A percentile compares a stretch with the other conserved stretches of the same genome.
Conservation (phyloP, 441 rosid species). For the Biscutella auriculata region DNA sequence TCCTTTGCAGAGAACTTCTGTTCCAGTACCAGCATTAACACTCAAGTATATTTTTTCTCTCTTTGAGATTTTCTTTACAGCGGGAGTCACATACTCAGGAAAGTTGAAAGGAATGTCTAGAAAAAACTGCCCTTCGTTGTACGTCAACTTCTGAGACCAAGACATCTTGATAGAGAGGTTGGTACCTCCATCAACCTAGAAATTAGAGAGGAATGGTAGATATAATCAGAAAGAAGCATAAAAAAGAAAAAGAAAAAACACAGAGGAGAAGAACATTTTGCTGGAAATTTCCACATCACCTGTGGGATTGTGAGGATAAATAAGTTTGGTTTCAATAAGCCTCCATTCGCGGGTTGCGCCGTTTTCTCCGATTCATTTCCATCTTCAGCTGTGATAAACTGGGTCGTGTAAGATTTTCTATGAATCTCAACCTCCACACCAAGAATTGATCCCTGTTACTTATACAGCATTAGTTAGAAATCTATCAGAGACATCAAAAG, state of each 20-base stretch:
- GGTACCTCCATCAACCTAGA: slow-evolving; percentile 83
- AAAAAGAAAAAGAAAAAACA: not conserved
- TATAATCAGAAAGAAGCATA: not conserved
- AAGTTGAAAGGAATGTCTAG: slow-evolving; percentile 65
- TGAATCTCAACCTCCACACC: slow-evolving; percentile 83
- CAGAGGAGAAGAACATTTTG: not conserved
- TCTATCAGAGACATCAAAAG: slow-evolving; percentile 8
- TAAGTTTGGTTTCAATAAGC: slow-evolving; percentile 58
- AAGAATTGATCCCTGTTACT: slow-evolving; percentile 98
- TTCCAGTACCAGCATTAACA: slow-evolving; percentile 53
- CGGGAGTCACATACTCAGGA: slow-evolving; percentile 78
- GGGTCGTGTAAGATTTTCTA: slow-evolving; percentile 48
- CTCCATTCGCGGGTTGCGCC: slow-evolving; percentile 40
- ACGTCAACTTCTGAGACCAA: slow-evolving; percentile 74
- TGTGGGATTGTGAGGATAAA: slow-evolving; percentile 68
- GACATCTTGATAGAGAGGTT: slow-evolving; percentile 51
- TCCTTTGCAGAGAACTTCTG: slow-evolving; percentile 56
- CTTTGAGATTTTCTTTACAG: slow-evolving; percentile 57
- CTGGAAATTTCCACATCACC: slow-evolving; percentile 24
- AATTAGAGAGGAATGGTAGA: not conserved
- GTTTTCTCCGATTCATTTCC: slow-evolving; percentile 31
- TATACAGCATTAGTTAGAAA: slow-evolving; percentile 43
- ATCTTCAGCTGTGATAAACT: slow-evolving; percentile 35
- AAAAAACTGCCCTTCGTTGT: slow-evolving; percentile 40
- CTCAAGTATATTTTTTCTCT: slow-evolving; percentile 68